These are phyloP conservation scores for Metroxylon sagu DNA, from an alignment of 176 grass and related monocot genomes.

Conservation along the genomic window DNA sequence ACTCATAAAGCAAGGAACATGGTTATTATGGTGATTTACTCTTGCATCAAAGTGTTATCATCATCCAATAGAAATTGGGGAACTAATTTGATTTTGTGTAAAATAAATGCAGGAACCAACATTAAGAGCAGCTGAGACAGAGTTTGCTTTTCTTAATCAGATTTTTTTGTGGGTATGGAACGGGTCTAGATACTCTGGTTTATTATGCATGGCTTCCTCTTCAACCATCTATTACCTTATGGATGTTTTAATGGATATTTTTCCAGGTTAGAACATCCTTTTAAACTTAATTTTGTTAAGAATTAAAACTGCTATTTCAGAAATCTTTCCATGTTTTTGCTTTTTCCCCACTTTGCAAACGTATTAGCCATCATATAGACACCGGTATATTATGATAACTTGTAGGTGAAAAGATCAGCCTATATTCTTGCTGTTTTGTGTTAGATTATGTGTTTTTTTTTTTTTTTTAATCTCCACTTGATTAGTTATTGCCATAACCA, in stretches of 20 bases:
- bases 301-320: too few relatives aligned
- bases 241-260: conserved; percentile 13
- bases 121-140: background rate
- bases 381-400: too few relatives aligned
- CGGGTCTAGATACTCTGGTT: conserved; percentile 15
- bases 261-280: conserved; percentile 9
- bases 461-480: too few relatives aligned
- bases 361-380: too few relatives aligned
- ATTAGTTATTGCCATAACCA: too few relatives aligned
- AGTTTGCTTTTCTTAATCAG: conserved; percentile 14
- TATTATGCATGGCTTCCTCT: conserved; percentile 9
- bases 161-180: conserved; percentile 18
- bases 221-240: conserved; percentile 18
- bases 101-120: conserved; percentile 8
- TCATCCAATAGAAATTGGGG: background rate
- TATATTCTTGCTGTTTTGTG: too few relatives aligned
- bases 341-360: too few relatives aligned
- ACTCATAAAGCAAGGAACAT: too few relatives aligned
- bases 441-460: too few relatives aligned
- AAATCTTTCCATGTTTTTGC: too few relatives aligned
- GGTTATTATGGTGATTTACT: background rate
- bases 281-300: background rate
- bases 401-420: too few relatives aligned
- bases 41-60: background rate
- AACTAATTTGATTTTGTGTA: background rate